Conservation (phyloP, 164 flowering plant genomes). For the Liquidambar formosana region DNA sequence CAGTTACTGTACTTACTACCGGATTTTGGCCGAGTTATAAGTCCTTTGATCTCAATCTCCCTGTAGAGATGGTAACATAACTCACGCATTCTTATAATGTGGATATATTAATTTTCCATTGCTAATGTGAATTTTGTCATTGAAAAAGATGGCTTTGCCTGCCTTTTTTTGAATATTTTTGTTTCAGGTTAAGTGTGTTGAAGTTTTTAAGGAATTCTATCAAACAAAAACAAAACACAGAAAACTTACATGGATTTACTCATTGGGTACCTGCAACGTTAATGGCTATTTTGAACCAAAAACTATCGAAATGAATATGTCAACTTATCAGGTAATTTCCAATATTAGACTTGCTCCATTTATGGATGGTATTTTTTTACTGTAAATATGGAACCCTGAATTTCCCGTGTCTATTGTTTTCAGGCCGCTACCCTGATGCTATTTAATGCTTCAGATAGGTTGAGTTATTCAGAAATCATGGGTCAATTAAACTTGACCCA, state of each 20-base stretch:
- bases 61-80: conserved; percentile 41
- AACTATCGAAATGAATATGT: conserved; percentile 30
- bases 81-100: no score
- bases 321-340: conserved; percentile 37
- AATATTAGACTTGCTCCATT: no score
- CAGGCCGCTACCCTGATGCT: conserved; percentile 43
- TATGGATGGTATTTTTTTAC: no score
- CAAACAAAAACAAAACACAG: conserved; percentile 29
- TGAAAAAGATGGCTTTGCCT: no score
- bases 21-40: conserved; percentile 56
- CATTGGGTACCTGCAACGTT: conserved; percentile 38
- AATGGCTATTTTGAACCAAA: conserved; percentile 34
- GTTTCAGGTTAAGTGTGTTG: conserved; percentile 32
- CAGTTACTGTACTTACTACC: conserved; percentile 42
- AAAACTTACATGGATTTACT: conserved; percentile 41
- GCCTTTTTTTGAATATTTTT: not conserved
- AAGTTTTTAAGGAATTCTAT: conserved; percentile 29
- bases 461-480: conserved; percentile 41
- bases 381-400: no score
- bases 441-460: conserved; percentile 33
- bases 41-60: conserved; percentile 41
- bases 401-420: not conserved
- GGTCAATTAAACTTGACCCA: conserved; percentile 31
- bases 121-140: no score
- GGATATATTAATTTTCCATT: no score